Evolutionary conservation across 2,329 filamentous ascomycete species (phyloP).

Genomic region (Alternaria incomplexa): DNA sequence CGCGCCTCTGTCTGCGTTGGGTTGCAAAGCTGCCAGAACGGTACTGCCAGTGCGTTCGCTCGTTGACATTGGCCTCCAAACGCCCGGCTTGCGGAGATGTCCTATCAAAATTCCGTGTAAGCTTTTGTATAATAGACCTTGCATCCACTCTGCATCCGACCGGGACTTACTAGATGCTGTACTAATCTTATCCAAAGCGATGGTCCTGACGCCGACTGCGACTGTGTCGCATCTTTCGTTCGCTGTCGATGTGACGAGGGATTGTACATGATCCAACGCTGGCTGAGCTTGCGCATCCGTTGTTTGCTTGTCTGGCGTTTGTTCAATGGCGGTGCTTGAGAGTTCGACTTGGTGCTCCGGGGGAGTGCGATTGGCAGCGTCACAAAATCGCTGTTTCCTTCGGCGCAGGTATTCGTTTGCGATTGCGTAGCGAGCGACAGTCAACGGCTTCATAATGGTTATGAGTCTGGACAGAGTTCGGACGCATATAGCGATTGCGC

Average conservation of each 20-base stretch:
- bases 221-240: not conserved
- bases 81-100: not conserved
- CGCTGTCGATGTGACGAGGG: not conserved
- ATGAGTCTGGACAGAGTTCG: constrained; percentile 1
- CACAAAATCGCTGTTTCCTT: constrained; percentile 7
- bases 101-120: constrained; percentile 1
- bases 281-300: not conserved
- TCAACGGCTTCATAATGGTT: constrained; percentile 19
- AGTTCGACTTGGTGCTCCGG: constrained; percentile 6
- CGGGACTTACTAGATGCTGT: constrained; percentile 2
- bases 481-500: constrained; percentile 4
- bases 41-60: constrained; percentile 2
- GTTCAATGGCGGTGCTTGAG: not conserved
- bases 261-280: not conserved
- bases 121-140: not conserved
- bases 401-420: constrained; percentile 19
- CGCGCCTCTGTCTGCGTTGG: not conserved
- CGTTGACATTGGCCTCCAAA: not conserved
- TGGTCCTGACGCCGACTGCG: not conserved
- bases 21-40: constrained; percentile 9
- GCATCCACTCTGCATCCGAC: not conserved
- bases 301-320: not conserved
- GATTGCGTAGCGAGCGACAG: constrained; percentile 12
- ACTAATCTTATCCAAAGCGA: not conserved
- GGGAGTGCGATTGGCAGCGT: not conserved